phyloP scores from a whole-genome alignment of 345 rosid species.

The Corymbia maculata region DNA sequence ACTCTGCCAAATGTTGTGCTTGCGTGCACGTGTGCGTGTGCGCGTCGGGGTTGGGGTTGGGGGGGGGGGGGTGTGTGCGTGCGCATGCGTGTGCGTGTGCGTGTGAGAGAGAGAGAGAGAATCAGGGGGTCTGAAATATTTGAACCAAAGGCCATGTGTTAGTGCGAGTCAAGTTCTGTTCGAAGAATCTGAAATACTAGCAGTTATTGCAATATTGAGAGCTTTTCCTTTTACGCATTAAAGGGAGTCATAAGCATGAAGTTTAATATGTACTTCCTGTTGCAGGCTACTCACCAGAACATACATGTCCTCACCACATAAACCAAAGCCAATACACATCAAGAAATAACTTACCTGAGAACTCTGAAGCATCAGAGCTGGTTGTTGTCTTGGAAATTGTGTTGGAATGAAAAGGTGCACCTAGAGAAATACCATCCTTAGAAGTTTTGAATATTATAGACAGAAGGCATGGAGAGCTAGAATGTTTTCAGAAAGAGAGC shows the following conservation, averaged over 20 bases:
- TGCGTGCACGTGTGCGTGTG: background rate
- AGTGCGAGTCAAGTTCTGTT: background rate
- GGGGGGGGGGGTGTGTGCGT: background rate
- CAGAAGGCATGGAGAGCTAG: background rate
- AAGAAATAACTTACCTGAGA: slow-evolving; percentile 40
- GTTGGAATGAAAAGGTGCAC: slow-evolving; percentile 58
- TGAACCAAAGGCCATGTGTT: background rate
- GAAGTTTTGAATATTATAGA: background rate
- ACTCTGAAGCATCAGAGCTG: slow-evolving; percentile 74
- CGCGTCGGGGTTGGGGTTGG: too few species aligned
- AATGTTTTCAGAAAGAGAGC: background rate
- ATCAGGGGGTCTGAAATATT: background rate
- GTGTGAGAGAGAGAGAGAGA: background rate
- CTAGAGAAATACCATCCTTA: slow-evolving; percentile 21
- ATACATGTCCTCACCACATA: background rate
- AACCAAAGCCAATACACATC: background rate
- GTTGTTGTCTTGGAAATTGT: slow-evolving; percentile 86
- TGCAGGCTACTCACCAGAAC: background rate
- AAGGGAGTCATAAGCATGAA: background rate
- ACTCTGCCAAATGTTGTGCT: background rate
- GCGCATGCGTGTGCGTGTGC: background rate
- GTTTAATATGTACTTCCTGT: background rate
- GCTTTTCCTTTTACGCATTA: background rate
- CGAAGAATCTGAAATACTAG: background rate
- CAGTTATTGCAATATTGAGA: background rate